Evolutionary conservation across 345 rosid species (phyloP).

Genomic region (Populus pruinosa): DNA sequence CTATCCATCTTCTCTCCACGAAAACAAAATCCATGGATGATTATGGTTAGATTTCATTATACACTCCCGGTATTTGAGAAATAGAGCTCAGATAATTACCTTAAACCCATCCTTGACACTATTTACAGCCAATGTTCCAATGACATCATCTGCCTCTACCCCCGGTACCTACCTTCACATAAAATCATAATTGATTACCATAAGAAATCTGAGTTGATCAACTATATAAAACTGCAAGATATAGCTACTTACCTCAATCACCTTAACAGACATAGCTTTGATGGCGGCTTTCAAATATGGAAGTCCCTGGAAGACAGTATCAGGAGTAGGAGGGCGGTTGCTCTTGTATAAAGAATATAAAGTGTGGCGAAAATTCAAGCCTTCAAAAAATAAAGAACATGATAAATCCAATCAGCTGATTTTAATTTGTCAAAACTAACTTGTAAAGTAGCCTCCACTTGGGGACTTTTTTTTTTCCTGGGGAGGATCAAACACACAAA

Average conservation of each 20-base stretch:
- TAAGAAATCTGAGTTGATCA: slow-evolving; percentile 12
- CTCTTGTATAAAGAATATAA: slow-evolving; percentile 82
- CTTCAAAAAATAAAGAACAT: slow-evolving; percentile 32
- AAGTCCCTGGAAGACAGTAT: slow-evolving; percentile 89
- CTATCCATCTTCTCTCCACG: neutral
- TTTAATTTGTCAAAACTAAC: neutral
- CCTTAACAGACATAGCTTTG: slow-evolving; percentile 90
- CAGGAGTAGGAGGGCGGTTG: slow-evolving; percentile 94
- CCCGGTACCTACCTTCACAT: slow-evolving; percentile 72
- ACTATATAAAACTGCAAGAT: slow-evolving; percentile 1
- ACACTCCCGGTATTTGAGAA: neutral
- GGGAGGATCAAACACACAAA: too few species aligned
- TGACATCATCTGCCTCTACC: slow-evolving; percentile 98
- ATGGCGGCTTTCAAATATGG: slow-evolving; percentile 94
- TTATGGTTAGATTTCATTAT: neutral
- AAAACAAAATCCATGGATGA: neutral
- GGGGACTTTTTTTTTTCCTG: too few species aligned
- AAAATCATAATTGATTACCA: slow-evolving; percentile 27
- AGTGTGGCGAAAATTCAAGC: slow-evolving; percentile 82
- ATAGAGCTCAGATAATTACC: slow-evolving; percentile 37
- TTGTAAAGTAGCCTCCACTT: neutral
- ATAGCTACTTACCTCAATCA: slow-evolving; percentile 70
- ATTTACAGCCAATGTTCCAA: slow-evolving; percentile 85
- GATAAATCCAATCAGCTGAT: too few species aligned
- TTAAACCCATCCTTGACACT: slow-evolving; percentile 78